A percentile compares a stretch with the other conserved stretches of the same genome.
These are phyloP conservation scores for Solanum bulbocastanum DNA, from an alignment of 257 asterid species.

Conservation along the genomic window DNA sequence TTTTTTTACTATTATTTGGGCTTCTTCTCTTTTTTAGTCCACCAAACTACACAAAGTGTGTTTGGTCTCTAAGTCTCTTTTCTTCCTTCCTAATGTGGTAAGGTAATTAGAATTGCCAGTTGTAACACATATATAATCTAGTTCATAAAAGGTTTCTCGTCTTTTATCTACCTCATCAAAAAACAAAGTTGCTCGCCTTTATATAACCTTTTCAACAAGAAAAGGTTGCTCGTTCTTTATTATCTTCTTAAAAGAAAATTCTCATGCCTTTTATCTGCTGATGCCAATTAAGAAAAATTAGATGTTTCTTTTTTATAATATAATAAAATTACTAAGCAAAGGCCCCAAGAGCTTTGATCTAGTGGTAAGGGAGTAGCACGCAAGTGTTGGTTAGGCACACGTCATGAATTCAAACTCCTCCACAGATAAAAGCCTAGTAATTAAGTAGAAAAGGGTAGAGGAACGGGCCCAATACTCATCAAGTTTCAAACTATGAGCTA, in stretches of 20 bases:
- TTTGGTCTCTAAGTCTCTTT: background rate
- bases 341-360: background rate
- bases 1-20: background rate
- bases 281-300: background rate
- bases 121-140: background rate
- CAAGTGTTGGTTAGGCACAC: background rate
- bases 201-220: background rate
- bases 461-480: background rate
- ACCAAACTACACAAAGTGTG: background rate
- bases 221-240: background rate
- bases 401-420: background rate
- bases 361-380: background rate
- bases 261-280: background rate
- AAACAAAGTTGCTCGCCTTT: background rate
- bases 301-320: background rate
- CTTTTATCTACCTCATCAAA: background rate
- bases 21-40: background rate
- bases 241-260: background rate
- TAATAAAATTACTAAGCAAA: background rate
- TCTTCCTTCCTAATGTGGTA: background rate
- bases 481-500: background rate
- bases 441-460: background rate
- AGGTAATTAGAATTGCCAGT: background rate
- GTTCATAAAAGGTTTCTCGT: background rate
- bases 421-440: background rate